These are phyloP conservation scores for Moringa oleifera DNA, from an alignment of 345 rosid genomes.

Conservation along the genomic window DNA sequence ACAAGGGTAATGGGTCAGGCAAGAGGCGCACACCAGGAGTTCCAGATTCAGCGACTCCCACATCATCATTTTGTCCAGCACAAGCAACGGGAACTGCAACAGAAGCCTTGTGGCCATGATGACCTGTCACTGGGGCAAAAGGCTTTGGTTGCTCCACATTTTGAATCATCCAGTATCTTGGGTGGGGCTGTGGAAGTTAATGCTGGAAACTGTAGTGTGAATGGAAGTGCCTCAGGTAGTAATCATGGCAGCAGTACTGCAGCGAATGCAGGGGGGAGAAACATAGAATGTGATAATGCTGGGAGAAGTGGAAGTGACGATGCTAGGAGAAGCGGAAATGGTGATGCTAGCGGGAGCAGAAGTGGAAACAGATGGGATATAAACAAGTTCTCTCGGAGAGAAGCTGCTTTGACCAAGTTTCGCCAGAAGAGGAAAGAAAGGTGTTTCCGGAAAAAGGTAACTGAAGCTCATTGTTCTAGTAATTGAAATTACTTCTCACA, in stretches of 20 bases:
- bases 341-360: conserved; percentile 32
- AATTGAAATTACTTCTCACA: too few relatives aligned
- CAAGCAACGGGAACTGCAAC: conserved; percentile 21
- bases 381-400: conserved; percentile 22
- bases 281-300: conserved; percentile 28
- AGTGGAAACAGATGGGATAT: conserved; percentile 26
- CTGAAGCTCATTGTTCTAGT: background rate
- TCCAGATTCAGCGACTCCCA: conserved; percentile 16
- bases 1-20: conserved; percentile 19
- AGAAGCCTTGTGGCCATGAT: conserved; percentile 22
- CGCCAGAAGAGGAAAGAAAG: conserved; percentile 29
- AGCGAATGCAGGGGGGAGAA: too few relatives aligned
- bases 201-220: conserved; percentile 35
- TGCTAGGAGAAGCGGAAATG: conserved; percentile 30
- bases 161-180: conserved; percentile 39
- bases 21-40: conserved; percentile 20
- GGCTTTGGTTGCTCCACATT: conserved; percentile 34
- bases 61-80: conserved; percentile 16
- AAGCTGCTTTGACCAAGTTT: conserved; percentile 39
- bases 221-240: conserved; percentile 47
- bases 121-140: conserved; percentile 27
- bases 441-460: conserved; percentile 41
- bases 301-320: conserved; percentile 30
- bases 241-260: conserved; percentile 45
- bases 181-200: conserved; percentile 32